Percentiles rank a stretch among this genome's conserved stretches.
Evolutionary conservation across 768 basidiomycete species (phyloP).

Genomic region (Tremella mesenterica): DNA sequence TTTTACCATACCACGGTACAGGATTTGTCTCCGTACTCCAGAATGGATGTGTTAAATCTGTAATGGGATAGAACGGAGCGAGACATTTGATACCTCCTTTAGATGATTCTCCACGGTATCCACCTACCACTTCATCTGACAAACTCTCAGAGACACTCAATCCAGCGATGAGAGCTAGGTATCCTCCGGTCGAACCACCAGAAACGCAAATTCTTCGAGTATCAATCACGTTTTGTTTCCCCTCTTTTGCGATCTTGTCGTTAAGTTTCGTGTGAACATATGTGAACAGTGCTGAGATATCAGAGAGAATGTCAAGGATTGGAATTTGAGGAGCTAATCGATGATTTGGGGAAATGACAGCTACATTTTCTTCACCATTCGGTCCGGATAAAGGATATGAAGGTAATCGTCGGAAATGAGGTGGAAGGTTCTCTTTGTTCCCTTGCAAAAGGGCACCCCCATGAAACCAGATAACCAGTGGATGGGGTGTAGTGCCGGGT

Average conservation of each 20-base stretch:
- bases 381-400: conserved; percentile 2
- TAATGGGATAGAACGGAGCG: conserved; percentile 39
- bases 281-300: conserved; percentile 26
- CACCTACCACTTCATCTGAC: conserved; percentile 30
- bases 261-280: conserved; percentile 30
- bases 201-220: conserved; percentile 27
- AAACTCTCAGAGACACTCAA: conserved; percentile 15
- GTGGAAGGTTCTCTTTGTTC: conserved; percentile 40
- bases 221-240: conserved; percentile 24
- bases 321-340: conserved; percentile 44
- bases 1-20: conserved; percentile 26
- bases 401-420: conserved; percentile 38
- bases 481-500: conserved; percentile 8
- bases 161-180: conserved; percentile 36
- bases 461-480: conserved; percentile 41
- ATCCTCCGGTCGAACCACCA: conserved; percentile 37
- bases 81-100: conserved; percentile 31
- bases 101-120: conserved; percentile 21
- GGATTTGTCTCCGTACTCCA: conserved; percentile 37
- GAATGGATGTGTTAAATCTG: conserved; percentile 34
- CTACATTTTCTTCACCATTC: conserved; percentile 12
- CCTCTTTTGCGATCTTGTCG: conserved; percentile 13
- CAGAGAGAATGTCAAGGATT: conserved; percentile 40
- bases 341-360: conserved; percentile 44
- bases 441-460: conserved; percentile 41